These are phyloP conservation scores for Chaetomiaceae sp. DNA, from an alignment of 2,329 filamentous ascomycete genomes.

Conservation along the genomic window DNA sequence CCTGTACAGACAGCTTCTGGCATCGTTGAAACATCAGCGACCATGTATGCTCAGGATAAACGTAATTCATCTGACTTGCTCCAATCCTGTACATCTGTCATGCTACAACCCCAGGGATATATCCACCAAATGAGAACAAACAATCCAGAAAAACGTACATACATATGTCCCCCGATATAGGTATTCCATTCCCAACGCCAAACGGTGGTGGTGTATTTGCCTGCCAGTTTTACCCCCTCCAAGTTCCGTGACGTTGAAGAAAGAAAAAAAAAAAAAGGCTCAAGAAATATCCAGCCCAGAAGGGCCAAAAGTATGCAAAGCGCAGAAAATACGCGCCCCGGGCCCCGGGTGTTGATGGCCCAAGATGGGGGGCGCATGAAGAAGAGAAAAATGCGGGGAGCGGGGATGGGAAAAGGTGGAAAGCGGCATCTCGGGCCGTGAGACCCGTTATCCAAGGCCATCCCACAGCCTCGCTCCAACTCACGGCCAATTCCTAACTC, in stretches of 20 bases:
- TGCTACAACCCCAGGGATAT: constrained; percentile 14
- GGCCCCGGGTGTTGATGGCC: constrained; percentile 13
- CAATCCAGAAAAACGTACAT: constrained; percentile 1
- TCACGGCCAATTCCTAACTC: constrained; percentile 13
- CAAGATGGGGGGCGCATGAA: constrained; percentile 13
- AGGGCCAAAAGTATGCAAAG: constrained; percentile 5
- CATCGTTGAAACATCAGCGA: neutral
- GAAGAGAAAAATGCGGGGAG: constrained; percentile 23
- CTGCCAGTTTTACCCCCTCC: constrained; percentile 7
- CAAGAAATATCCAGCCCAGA: neutral
- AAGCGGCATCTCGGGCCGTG: constrained; percentile 18
- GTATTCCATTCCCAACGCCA: constrained; percentile 14
- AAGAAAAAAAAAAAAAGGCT: no score
- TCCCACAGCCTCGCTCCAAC: constrained; percentile 12
- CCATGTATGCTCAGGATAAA: neutral
- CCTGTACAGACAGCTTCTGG: no score
- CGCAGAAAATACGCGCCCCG: neutral
- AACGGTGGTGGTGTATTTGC: constrained; percentile 10
- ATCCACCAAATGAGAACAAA: constrained; percentile 10
- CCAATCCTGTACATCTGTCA: constrained; percentile 8
- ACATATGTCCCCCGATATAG: constrained; percentile 1
- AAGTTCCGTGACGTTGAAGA: constrained; percentile 2
- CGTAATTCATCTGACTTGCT: constrained; percentile 1
- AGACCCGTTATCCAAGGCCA: constrained; percentile 16
- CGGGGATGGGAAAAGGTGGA: constrained; percentile 12